These are phyloP conservation scores for Sugiyamaella japonica DNA, from an alignment of 1,139 yeast genomes.

Conservation along the genomic window DNA sequence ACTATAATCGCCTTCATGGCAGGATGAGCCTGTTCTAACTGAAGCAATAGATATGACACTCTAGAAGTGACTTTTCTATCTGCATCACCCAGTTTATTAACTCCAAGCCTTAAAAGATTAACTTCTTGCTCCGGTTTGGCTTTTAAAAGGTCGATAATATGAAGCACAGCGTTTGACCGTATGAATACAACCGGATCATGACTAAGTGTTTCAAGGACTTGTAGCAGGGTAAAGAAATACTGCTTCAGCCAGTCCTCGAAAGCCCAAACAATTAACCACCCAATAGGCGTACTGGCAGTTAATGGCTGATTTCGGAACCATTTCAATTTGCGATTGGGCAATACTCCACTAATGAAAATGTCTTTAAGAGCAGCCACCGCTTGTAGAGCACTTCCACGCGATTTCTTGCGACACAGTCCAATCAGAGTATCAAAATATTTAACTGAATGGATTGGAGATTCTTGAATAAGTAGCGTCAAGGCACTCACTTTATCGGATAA, in stretches of 20 bases:
- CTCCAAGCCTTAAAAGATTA: constrained; percentile 82
- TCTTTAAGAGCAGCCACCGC: constrained; percentile 89
- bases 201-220: constrained; percentile 69
- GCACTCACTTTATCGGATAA: constrained; percentile 95
- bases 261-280: constrained; percentile 69
- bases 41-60: constrained; percentile 76
- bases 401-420: constrained; percentile 82
- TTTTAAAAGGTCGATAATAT: constrained; percentile 75
- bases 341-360: constrained; percentile 68
- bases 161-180: constrained; percentile 71
- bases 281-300: constrained; percentile 41
- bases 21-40: constrained; percentile 89
- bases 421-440: constrained; percentile 80
- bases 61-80: constrained; percentile 91
- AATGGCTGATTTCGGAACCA: constrained; percentile 78
- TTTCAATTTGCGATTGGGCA: constrained; percentile 75
- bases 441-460: constrained; percentile 87
- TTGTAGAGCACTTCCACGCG: constrained; percentile 90
- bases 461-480: constrained; percentile 85
- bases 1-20: constrained; percentile 86
- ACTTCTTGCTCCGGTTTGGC: constrained; percentile 97
- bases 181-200: constrained; percentile 95
- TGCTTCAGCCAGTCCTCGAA: constrained; percentile 88
- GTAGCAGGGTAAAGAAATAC: constrained; percentile 66
- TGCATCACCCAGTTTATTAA: constrained; percentile 89